phyloP scores from a whole-genome alignment of 805 yeast species.

The Candida insectorum region DNA sequence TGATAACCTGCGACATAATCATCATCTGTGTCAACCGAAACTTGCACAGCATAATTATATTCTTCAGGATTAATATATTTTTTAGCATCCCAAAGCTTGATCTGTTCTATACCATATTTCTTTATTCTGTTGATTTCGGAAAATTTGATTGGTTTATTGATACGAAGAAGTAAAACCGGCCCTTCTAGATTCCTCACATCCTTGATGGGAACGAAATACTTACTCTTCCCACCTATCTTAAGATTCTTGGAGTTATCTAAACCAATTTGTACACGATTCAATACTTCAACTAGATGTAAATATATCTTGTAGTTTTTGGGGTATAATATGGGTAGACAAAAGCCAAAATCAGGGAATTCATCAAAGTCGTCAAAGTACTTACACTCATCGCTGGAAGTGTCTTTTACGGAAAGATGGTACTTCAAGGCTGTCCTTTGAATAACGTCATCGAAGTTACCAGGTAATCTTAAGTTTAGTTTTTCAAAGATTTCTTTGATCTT shows the following conservation, averaged over 20 bases:
- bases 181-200: neutral
- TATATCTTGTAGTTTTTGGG: slow-evolving; percentile 2
- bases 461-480: too few relatives aligned
- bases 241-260: slow-evolving; percentile 10
- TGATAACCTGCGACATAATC: neutral
- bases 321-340: slow-evolving; percentile 1
- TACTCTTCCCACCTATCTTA: slow-evolving; percentile 22
- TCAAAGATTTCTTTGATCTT: neutral
- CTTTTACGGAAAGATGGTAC: neutral
- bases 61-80: neutral
- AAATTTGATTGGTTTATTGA: slow-evolving; percentile 7
- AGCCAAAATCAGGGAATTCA: slow-evolving; percentile 3
- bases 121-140: neutral
- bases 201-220: slow-evolving; percentile 23
- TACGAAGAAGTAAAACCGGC: slow-evolving; percentile 1
- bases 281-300: slow-evolving; percentile 15
- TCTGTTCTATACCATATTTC: slow-evolving; percentile 5
- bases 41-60: slow-evolving; percentile 4
- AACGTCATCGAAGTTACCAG: neutral
- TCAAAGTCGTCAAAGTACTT: slow-evolving; percentile 8
- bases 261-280: slow-evolving; percentile 17
- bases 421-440: neutral
- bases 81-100: neutral
- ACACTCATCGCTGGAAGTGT: neutral
- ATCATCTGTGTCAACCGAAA: neutral